Percentiles rank a stretch among this genome's conserved stretches.
Conservation (phyloP, 495 filamentous ascomycete genomes). For the Collariella sp. region DNA sequence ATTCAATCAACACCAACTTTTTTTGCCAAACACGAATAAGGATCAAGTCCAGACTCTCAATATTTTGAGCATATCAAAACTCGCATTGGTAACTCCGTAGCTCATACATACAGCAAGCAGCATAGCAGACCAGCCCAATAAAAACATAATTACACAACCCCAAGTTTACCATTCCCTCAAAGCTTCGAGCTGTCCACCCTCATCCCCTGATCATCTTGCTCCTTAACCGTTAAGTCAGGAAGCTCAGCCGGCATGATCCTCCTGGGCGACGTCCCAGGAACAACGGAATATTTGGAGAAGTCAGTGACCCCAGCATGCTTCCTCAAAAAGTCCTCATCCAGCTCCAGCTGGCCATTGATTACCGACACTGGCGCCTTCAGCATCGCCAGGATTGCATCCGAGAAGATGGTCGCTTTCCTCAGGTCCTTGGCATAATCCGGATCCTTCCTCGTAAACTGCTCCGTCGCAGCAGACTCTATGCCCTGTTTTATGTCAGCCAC, state of each 20-base stretch:
- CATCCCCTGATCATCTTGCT: conserved; percentile 76
- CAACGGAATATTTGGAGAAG: conserved; percentile 64
- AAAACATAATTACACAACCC: too few species aligned
- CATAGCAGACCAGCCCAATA: too few species aligned
- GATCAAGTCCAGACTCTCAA: too few species aligned
- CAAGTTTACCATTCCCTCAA: conserved; percentile 6
- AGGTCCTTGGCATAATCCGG: conserved; percentile 40
- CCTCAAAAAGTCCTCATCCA: conserved; percentile 79
- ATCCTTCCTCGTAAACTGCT: conserved; percentile 38
- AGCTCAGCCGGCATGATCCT: conserved; percentile 71
- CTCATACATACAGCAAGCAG: too few species aligned
- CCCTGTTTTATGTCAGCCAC: conserved; percentile 30
- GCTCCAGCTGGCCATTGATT: conserved; percentile 64
- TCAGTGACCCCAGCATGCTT: conserved; percentile 55
- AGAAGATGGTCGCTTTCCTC: conserved; percentile 65
- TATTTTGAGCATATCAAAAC: too few species aligned
- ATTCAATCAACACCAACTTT: too few species aligned
- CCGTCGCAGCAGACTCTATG: conserved; percentile 68
- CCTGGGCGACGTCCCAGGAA: conserved; percentile 55
- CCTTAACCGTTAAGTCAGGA: conserved; percentile 62
- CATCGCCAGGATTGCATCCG: conserved; percentile 71
- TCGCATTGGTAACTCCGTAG: too few species aligned
- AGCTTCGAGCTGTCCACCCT: conserved; percentile 56
- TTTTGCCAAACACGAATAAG: too few species aligned
- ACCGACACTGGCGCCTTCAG: conserved; percentile 48